Evolutionary conservation across 495 filamentous ascomycete species (phyloP), one percentile per base, ranked within the genome.

Genomic region (Aspergillus nidulans): DNA sequence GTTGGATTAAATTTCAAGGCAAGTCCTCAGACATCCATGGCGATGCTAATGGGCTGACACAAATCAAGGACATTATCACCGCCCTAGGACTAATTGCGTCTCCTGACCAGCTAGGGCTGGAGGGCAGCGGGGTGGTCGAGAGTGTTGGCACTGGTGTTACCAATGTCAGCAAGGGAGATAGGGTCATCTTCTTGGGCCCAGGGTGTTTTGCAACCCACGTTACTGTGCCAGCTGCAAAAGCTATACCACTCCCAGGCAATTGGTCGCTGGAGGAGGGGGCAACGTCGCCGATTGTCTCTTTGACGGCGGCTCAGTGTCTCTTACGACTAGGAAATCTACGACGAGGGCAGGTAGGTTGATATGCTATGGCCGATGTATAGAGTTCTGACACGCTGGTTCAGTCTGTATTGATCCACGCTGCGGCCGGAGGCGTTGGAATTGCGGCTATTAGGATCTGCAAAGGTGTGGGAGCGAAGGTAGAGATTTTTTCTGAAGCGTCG

Each of bases 251-350:
- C 15, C 65, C 69, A 0, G 60, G 58, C 13, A 38, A 26, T 10
- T 24, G 69, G 9, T 50, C 60, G 25, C 66, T 69, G 18, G 62
- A 63, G 7, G 66, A 69, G n/a, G 68, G 72, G 0, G 73, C 78
- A 0, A 72, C 74, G 0, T 62, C 82, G 30, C 69, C 70, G 5
- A 38, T 50, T 4, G 75, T 75, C 0, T 79, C 66, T 52, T 23
- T 58, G 3, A 80, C 76, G 0, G 61, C 67, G 0, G 55, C 77
- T 0, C 71, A 76, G 53, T 61, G 59, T 0, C 34, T 85, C 0
- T 47, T 74, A 5, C 25, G 75, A 26, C 47, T 38, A 0, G 62
- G 52, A 0, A 44, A 41, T 1, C 28, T 64, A 0, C 18, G 26
- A 10, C 46, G 46, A 57, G 18, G 56, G 55, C 56, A 59, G 57